phyloP scores from a whole-genome alignment of 1,284 basidiomycete species.

The Testicularia cyperi region DNA sequence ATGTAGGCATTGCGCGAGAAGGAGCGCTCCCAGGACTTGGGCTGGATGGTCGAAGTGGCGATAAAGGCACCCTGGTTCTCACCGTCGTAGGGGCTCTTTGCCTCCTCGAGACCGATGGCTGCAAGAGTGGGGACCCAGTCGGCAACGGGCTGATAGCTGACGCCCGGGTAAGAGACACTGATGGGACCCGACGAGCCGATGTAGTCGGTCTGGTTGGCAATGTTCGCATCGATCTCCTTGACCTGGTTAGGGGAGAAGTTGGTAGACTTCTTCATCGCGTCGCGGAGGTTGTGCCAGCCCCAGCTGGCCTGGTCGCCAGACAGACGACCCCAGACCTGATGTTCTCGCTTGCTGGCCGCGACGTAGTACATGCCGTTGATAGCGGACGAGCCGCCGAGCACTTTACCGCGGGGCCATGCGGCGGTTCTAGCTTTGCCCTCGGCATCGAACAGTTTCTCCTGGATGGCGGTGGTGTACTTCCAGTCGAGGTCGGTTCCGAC shows the following conservation, averaged over 20 bases:
- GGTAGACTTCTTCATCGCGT: conserved; percentile 46
- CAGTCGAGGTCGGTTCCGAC: conserved; percentile 43
- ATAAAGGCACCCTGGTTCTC: conserved; percentile 47
- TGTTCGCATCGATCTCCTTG: conserved; percentile 17
- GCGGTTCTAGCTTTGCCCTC: conserved; percentile 26
- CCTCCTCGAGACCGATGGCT: conserved; percentile 10
- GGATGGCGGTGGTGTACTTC: conserved; percentile 36
- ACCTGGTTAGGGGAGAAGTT: conserved; percentile 21
- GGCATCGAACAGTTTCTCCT: conserved; percentile 10
- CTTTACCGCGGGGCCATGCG: conserved; percentile 61
- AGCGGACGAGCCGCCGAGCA: conserved; percentile 63
- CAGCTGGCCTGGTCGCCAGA: conserved; percentile 29
- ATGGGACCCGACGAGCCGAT: conserved; percentile 43
- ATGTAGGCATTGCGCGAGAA: conserved; percentile 50
- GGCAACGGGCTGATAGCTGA: conserved; percentile 37
- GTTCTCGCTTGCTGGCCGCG: conserved; percentile 51
- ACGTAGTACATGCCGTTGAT: conserved; percentile 62
- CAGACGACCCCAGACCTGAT: conserved; percentile 41
- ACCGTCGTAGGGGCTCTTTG: conserved; percentile 38
- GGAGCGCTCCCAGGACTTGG: conserved; percentile 37
- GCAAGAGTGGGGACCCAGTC: conserved; percentile 38
- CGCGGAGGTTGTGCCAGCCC: conserved; percentile 39
- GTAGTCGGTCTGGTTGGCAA: conserved; percentile 21
- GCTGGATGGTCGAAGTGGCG: conserved; percentile 41
- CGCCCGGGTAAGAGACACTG: conserved; percentile 37